Base-by-base conservation (phyloP, 805 yeast genomes). In the Sugiyamaella mastotermitis region DNA sequence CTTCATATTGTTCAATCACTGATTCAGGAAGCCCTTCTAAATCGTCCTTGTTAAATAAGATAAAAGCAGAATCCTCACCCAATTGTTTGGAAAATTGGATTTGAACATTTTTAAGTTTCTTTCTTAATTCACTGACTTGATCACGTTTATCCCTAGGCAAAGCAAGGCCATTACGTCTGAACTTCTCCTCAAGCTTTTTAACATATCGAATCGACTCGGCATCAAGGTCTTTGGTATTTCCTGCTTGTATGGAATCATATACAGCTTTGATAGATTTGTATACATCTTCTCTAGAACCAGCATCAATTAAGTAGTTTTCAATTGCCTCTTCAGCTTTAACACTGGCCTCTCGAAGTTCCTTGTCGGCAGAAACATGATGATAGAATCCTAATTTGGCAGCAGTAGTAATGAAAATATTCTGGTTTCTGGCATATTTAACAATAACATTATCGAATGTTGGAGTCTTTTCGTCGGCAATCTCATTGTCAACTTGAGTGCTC, bases 1-100 rank as follows among this genome's bases (percentile, higher is more conserved):
- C 61, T 24, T 62, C 61, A 40, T 59, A 61, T 52, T 72, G 81
- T 14, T 68, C 69, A 47, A 82, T 49, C 2, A 74, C 74, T 41
- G 74, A 76, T 27, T 70, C 68, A 2, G 94, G 88, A 30, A 85
- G 81, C 27, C 95, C 95, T 7, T 68, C 72, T 30, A 85, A 66
- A 54, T 85, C 80, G 37, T 78, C 79, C 41, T 57, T 60, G 26
- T 86, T 70, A 58, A 83, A 83, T 18, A 68, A 46, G 22, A 80
- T 50, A 50, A 53, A 74, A 23, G 75, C 88, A 13, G 72, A 72
- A 52, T 82, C 85, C 57, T 80, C 90, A 41, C 82, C 85, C 41
- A 77, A 62, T 54, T 81, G 81, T 49, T 77, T 79, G 27, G 74
- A 62, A 57, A 73, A 85, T 47, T 72, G 65, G 25, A 80, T 62